phyloP scores from a whole-genome alignment of 345 rosid species.

The Corchorus capsularis region DNA sequence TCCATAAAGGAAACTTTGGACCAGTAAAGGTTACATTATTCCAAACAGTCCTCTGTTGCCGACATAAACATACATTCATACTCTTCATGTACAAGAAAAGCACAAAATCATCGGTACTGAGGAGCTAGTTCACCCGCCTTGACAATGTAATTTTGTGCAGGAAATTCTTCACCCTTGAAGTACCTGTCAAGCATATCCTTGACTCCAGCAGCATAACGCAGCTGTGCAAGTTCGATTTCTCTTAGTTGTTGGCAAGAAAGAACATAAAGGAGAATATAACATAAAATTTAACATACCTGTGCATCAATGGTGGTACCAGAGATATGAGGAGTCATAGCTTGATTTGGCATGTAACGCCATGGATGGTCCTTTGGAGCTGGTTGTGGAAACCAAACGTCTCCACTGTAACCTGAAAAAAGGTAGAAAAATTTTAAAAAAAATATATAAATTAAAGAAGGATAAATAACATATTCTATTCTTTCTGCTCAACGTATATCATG shows the following conservation, averaged over 20 bases:
- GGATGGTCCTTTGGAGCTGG: conserved; percentile 98
- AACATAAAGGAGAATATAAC: neutral
- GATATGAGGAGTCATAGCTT: conserved; percentile 97
- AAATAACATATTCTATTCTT: neutral
- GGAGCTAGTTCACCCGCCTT: conserved; percentile 81
- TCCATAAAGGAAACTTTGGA: conserved; percentile 4
- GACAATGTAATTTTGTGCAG: conserved; percentile 74
- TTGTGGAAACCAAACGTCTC: conserved; percentile 95
- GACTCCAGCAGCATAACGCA: conserved; percentile 85
- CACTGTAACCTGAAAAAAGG: conserved; percentile 70
- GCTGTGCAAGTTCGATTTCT: conserved; percentile 38
- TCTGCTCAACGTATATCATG: neutral
- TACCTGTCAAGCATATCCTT: conserved; percentile 93
- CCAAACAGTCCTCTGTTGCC: neutral
- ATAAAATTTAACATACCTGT: conserved; percentile 47
- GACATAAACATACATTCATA: neutral
- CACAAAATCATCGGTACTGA: conserved; percentile 60
- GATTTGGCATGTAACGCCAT: conserved; percentile 99
- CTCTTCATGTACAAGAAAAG: neutral
- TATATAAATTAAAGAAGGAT: neutral
- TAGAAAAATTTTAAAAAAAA: neutral
- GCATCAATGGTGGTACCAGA: conserved; percentile 98
- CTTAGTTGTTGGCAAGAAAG: conserved; percentile 12
- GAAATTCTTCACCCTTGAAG: conserved; percentile 92
- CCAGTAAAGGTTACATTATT: conserved; percentile 14